Evolutionary conservation across 352 stramenopile genomes (phyloP).

Genomic region (Pythium graminicola): DNA sequence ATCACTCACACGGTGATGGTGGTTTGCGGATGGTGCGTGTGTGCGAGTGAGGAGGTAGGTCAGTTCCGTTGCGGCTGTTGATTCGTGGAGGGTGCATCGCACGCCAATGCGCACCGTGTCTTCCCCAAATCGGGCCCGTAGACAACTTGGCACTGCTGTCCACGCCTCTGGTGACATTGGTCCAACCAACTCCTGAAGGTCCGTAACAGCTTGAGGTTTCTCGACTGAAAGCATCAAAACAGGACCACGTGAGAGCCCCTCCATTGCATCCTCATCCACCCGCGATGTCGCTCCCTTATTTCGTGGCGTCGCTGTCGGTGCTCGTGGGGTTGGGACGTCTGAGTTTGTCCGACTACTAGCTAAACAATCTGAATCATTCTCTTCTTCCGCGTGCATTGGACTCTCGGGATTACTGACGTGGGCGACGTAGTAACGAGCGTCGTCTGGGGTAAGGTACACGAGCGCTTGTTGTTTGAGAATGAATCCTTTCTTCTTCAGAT

Average conservation of each 20-base stretch:
- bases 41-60: conserved; percentile 35
- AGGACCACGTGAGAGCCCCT: conserved; percentile 27
- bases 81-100: conserved; percentile 32
- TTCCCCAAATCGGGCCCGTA: conserved; percentile 43
- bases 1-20: not conserved
- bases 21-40: conserved; percentile 4
- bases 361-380: not conserved
- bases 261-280: conserved; percentile 26
- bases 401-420: conserved; percentile 35
- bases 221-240: conserved; percentile 40
- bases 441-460: conserved; percentile 31
- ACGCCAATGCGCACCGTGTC: conserved; percentile 31
- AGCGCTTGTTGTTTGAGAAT: conserved; percentile 40
- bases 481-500: conserved; percentile 44
- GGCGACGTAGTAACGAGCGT: conserved; percentile 33
- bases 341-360: not conserved
- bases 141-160: conserved; percentile 11
- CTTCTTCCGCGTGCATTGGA: conserved; percentile 11
- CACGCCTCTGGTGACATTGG: conserved; percentile 26
- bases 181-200: conserved; percentile 51
- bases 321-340: not conserved
- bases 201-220: conserved; percentile 38
- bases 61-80: conserved; percentile 32
- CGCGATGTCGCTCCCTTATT: conserved; percentile 9
- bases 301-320: not conserved